These are phyloP conservation scores for Solanum chiquidenum DNA, from an alignment of 257 asterid species.

Conservation along the genomic window DNA sequence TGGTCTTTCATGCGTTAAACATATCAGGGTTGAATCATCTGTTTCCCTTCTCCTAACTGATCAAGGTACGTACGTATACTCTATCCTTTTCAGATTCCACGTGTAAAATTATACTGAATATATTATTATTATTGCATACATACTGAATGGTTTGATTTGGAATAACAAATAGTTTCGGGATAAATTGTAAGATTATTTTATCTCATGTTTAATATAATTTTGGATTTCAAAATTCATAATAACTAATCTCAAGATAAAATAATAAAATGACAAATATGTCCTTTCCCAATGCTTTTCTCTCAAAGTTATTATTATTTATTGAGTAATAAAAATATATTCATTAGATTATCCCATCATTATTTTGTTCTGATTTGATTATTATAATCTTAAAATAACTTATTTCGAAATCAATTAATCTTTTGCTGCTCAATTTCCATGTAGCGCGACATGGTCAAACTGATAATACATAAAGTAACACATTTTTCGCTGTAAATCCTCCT, in stretches of 20 bases:
- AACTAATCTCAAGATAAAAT: neutral
- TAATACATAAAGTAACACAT: neutral
- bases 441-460: neutral
- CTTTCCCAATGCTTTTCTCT: neutral
- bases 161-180: neutral
- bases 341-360: neutral
- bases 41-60: slow-evolving; percentile 29
- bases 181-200: neutral
- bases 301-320: neutral
- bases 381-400: neutral
- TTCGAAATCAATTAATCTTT: neutral
- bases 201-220: neutral
- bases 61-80: slow-evolving; percentile 15
- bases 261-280: neutral
- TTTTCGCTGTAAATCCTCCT: neutral
- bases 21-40: slow-evolving; percentile 8
- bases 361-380: neutral
- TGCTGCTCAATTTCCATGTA: neutral
- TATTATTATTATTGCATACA: neutral
- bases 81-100: no score
- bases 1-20: neutral
- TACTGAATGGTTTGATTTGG: neutral
- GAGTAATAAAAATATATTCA: neutral
- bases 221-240: neutral
- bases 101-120: no score